Percentiles rank a stretch among this genome's conserved stretches.
Evolutionary conservation across 1,139 yeast species (phyloP).

Genomic region (Neolecta irregularis): DNA sequence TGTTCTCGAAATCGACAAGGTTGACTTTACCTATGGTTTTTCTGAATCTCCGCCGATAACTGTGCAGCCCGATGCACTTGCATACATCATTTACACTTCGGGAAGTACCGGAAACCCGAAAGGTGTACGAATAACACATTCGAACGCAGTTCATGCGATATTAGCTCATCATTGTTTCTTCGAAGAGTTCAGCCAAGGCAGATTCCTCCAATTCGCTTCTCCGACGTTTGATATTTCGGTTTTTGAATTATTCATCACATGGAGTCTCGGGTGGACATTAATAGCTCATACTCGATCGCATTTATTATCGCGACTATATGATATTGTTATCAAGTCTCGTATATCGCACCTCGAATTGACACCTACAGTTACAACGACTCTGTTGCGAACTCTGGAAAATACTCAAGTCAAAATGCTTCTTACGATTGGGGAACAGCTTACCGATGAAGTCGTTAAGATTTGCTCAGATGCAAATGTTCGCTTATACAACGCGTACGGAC

Average conservation of each 20-base stretch:
- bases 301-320: constrained; percentile 14
- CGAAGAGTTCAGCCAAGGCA: background rate
- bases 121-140: constrained; percentile 17
- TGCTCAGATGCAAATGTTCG: constrained; percentile 10
- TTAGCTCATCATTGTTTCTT: constrained; percentile 14
- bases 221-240: constrained; percentile 18
- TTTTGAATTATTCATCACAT: constrained; percentile 16
- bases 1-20: background rate
- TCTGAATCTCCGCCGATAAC: constrained; percentile 4
- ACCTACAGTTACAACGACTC: constrained; percentile 18
- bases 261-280: constrained; percentile 15
- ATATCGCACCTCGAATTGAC: constrained; percentile 17
- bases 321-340: constrained; percentile 9
- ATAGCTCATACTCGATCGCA: constrained; percentile 14
- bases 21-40: too few species aligned
- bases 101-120: constrained; percentile 18
- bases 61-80: constrained; percentile 5
- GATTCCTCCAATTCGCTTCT: constrained; percentile 17
- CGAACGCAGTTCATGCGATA: constrained; percentile 15
- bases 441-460: constrained; percentile 14
- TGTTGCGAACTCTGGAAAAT: constrained; percentile 10
- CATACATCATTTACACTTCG: constrained; percentile 17
- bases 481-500: constrained; percentile 19
- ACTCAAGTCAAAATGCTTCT: constrained; percentile 12
- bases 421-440: constrained; percentile 18